These are phyloP conservation scores for Cucurbita maxima DNA, from an alignment of 306 rosid species.

Conservation along the genomic window DNA sequence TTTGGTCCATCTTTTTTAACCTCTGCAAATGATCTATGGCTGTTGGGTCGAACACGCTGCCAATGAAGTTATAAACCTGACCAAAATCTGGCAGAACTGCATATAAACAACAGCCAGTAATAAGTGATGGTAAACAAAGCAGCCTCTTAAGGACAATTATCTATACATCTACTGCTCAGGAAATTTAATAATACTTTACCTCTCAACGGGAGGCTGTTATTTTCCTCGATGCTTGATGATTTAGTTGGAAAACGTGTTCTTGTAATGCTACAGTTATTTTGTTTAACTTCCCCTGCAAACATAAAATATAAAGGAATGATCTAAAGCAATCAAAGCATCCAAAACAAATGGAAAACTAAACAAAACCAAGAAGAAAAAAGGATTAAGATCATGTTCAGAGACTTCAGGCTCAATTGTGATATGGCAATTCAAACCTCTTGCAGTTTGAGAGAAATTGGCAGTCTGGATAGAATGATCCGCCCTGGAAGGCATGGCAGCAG, in stretches of 20 bases:
- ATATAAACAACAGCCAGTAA: conserved; percentile 1
- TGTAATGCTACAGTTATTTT: conserved; percentile 50
- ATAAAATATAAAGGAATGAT: neutral
- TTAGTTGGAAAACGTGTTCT: conserved; percentile 28
- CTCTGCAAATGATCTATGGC: conserved; percentile 55
- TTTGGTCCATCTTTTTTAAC: conserved; percentile 70
- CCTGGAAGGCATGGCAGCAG: conserved; percentile 45
- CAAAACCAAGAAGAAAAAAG: neutral
- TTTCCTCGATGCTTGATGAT: conserved; percentile 34
- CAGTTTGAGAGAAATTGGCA: conserved; percentile 28
- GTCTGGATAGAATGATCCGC: conserved; percentile 35
- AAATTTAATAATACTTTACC: conserved; percentile 20
- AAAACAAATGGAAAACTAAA: neutral
- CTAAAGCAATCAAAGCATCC: neutral
- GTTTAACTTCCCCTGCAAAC: conserved; percentile 31
- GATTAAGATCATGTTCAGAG: neutral
- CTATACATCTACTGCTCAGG: neutral
- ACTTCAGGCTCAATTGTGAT: neutral
- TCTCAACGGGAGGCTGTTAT: conserved; percentile 41
- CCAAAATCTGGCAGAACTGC: conserved; percentile 95
- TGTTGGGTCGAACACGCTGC: conserved; percentile 83
- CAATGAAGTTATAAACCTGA: conserved; percentile 79
- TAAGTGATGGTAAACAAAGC: neutral
- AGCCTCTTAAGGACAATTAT: neutral
- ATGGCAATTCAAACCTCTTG: conserved; percentile 16